phyloP scores from a whole-genome alignment of 371 early-diverging fungal species.

The Choanephora cucurbitarum region DNA sequence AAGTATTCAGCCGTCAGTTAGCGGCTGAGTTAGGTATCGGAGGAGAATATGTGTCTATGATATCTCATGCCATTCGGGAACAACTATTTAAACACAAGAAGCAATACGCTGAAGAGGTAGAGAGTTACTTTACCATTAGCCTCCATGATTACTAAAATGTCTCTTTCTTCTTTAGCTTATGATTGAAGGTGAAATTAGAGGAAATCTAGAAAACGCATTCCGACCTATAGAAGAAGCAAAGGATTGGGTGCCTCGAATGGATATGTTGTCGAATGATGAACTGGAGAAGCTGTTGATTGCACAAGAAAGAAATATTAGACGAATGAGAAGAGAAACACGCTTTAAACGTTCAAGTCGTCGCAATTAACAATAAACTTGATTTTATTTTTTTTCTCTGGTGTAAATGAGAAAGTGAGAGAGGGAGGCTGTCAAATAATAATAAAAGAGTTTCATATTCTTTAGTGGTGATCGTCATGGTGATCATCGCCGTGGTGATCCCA shows the following conservation, averaged over 20 bases:
- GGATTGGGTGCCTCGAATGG: conserved; percentile 82
- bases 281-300: conserved; percentile 75
- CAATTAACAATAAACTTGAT: conserved; percentile 4
- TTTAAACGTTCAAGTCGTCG: conserved; percentile 35
- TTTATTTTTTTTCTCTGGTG: conserved; percentile 3
- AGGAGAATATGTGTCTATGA: conserved; percentile 86
- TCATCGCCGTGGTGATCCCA: conserved; percentile 68
- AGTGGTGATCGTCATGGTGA: conserved; percentile 54
- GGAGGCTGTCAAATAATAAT: background rate
- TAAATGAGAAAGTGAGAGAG: conserved; percentile 1
- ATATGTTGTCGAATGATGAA: conserved; percentile 78
- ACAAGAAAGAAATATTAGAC: conserved; percentile 70
- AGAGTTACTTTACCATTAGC: conserved; percentile 1
- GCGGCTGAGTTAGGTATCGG: conserved; percentile 88
- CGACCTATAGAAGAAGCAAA: conserved; percentile 69
- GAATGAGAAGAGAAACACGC: conserved; percentile 39
- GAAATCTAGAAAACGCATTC: conserved; percentile 58
- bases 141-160: background rate
- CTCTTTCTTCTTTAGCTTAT: conserved; percentile 18
- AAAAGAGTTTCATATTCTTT: conserved; percentile 10
- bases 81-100: conserved; percentile 75
- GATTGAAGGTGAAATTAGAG: conserved; percentile 42
- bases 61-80: conserved; percentile 89
- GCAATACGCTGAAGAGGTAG: conserved; percentile 63
- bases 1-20: conserved; percentile 80